phyloP scores from a whole-genome alignment of 2,329 filamentous ascomycete species.

The Diaporthe longicolla region DNA sequence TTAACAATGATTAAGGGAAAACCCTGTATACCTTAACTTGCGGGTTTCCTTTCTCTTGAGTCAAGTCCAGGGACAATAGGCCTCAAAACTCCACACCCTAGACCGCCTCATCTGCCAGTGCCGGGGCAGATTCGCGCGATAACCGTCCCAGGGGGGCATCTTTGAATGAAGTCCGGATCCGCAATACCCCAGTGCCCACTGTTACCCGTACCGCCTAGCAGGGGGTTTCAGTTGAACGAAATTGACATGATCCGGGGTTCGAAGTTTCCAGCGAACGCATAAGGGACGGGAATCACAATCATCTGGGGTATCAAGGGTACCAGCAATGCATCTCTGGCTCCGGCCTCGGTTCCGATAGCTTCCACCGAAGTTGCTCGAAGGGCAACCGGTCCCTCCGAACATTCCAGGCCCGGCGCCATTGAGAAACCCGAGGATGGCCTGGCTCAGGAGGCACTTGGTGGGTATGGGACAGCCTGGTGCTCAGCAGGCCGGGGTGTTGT shows the following conservation, averaged over 20 bases:
- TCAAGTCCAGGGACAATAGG: neutral
- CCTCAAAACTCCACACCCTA: neutral
- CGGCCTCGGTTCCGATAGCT: neutral
- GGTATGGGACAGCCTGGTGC: neutral
- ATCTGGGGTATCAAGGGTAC: neutral
- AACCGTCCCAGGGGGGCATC: too few species aligned
- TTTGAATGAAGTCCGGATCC: neutral
- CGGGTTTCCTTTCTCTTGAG: neutral
- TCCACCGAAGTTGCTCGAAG: neutral
- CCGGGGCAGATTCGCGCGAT: neutral
- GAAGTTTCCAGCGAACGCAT: neutral
- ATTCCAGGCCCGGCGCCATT: neutral
- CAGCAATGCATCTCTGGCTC: neutral
- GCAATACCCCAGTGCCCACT: conserved; percentile 7
- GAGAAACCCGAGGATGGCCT: neutral
- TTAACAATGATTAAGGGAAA: too few species aligned
- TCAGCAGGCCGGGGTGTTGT: neutral
- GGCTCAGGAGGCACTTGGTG: neutral
- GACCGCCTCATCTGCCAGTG: neutral
- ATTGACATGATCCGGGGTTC: neutral
- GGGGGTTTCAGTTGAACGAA: neutral
- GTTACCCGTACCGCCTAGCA: neutral
- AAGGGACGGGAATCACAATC: too few species aligned
- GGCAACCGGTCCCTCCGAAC: neutral
- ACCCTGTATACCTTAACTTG: too few species aligned